Evolutionary conservation across 176 grass and related monocot species (phyloP).

Genomic region (Triticum urartu): DNA sequence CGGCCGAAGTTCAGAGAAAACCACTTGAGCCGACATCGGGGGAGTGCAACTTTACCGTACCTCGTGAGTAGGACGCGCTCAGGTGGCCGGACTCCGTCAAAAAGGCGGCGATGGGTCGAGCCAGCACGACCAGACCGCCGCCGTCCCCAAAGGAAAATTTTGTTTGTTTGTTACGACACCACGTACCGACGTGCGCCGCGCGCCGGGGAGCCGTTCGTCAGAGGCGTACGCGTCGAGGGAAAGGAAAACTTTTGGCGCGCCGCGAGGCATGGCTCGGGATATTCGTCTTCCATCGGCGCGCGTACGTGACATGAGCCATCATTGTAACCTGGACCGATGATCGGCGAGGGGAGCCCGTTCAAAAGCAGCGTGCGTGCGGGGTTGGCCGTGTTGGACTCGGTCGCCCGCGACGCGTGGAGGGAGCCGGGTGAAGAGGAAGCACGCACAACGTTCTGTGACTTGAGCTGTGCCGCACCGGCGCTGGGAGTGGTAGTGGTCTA

Average conservation of each 20-base stretch:
- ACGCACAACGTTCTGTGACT: not conserved
- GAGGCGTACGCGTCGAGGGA: conserved; percentile 4
- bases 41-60: conserved; percentile 50
- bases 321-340: conserved; percentile 18
- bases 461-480: no score
- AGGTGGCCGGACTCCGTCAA: conserved; percentile 40
- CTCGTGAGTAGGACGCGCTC: not conserved
- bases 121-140: conserved; percentile 8
- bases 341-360: not conserved
- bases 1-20: not conserved
- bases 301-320: conserved; percentile 15
- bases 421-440: not conserved
- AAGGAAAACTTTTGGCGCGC: not conserved
- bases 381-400: conserved; percentile 49
- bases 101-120: not conserved
- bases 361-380: conserved; percentile 16
- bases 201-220: not conserved
- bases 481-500: not conserved
- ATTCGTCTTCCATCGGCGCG: not conserved
- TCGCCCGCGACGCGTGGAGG: not conserved
- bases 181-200: conserved; percentile 19
- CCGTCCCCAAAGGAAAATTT: not conserved
- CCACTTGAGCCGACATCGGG: conserved; percentile 31
- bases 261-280: not conserved
- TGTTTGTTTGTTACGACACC: conserved; percentile 20